phyloP scores from a whole-genome alignment of 1,139 yeast species.

The Yamadazyma blattariae region DNA sequence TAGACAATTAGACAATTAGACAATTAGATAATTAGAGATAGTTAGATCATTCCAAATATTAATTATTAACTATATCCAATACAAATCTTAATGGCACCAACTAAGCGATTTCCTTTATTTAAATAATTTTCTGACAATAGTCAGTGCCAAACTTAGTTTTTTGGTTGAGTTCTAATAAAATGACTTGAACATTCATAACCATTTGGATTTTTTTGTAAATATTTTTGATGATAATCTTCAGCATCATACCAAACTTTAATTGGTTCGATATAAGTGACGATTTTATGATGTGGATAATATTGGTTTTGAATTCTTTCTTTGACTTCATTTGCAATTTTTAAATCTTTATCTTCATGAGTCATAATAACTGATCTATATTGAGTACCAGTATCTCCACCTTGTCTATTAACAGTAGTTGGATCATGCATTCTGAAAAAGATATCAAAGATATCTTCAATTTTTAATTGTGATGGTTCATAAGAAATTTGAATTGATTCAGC shows the following conservation, averaged over 20 bases:
- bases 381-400: conserved; percentile 82
- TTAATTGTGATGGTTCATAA: conserved; percentile 65
- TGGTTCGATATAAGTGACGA: conserved; percentile 67
- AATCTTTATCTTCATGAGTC: conserved; percentile 49
- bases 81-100: no score
- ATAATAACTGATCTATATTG: conserved; percentile 83
- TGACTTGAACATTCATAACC: conserved; percentile 94
- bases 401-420: conserved; percentile 52
- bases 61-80: no score
- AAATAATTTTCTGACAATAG: neutral
- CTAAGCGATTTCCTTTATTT: neutral
- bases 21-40: no score
- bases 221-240: conserved; percentile 87
- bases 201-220: conserved; percentile 71
- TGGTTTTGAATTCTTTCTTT: conserved; percentile 32
- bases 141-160: conserved; percentile 10
- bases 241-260: conserved; percentile 80
- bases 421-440: conserved; percentile 93
- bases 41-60: no score
- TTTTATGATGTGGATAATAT: conserved; percentile 43
- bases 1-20: no score
- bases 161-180: conserved; percentile 50
- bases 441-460: conserved; percentile 64
- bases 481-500: conserved; percentile 83
- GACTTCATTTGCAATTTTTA: conserved; percentile 25